Evolutionary conservation across 23 red algal genomes (phyloP), one percentile per base, ranked within the genome.

Genomic region (Gracilaria caudata): DNA sequence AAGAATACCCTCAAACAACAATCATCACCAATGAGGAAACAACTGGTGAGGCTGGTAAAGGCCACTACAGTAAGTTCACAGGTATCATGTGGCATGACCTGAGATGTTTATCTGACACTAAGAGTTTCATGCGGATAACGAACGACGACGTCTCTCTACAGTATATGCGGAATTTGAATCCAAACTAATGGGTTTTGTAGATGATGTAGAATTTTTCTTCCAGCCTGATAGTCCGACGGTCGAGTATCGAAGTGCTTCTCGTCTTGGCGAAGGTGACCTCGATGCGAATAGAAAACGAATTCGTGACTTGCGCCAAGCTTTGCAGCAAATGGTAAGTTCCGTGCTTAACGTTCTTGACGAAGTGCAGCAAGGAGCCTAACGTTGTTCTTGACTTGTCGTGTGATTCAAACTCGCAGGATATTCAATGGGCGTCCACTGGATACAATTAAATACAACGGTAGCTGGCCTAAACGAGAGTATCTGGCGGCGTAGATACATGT

Each of bases 131-230:
- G 13, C 7, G 46, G 20, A 60, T 43, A 35, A 57, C 17, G 1
- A 17, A 3, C 53, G 73, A n/a, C 35, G 20, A 55, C 21, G 0
- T 37, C n/a, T 30, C 24, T 80, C 55, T 10, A 0, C 54, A 84
- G 78, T 80, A 80, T 79, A 80, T n/a, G 80, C 78, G 21, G 77
- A 83, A 54, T 84, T 93, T 61, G 61, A 80, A 51, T 73, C 80
- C 0, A 85, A 93, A 61, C 49, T 79, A 13, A 70, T 93, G 41
- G 90, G 90, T 13, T 93, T 87, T 57, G 90, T 93, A 33, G 90
- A 93, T 79, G 90, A 93, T 59, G 90, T 93, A 5, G 90, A 93
- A 35, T 93, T 93, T 45, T 85, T 86, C 46, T 93, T 93, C 80
- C 79, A 57, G 16, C 90, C 90, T 4, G 90, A 93, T 72, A 55